Percentiles rank a stretch among this genome's conserved stretches.
phyloP scores from a whole-genome alignment of 129 eudicot species.

The Helichrysum umbraculigerum region DNA sequence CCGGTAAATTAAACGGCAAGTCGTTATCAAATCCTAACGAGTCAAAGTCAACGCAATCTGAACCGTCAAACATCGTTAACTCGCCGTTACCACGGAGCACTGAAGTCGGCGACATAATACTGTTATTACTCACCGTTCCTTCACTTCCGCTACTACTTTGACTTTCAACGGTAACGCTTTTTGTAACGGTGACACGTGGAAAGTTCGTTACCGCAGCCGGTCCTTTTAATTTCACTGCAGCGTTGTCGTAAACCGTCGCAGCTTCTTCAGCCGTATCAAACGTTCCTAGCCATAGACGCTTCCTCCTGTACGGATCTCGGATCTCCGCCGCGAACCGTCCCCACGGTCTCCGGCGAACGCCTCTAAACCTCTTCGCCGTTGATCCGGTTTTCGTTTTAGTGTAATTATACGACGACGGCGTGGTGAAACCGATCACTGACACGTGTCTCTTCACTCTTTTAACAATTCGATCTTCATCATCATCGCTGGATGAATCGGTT shows the following conservation, averaged over 20 bases:
- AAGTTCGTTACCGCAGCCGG: slow-evolving; percentile 61
- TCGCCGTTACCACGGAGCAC: slow-evolving; percentile 44
- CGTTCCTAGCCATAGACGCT: slow-evolving; percentile 75
- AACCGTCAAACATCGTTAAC: slow-evolving; percentile 36
- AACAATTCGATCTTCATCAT: slow-evolving; percentile 21
- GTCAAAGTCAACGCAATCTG: slow-evolving; percentile 31
- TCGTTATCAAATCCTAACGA: slow-evolving; percentile 37
- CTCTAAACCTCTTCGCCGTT: slow-evolving; percentile 44
- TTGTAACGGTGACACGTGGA: slow-evolving; percentile 40
- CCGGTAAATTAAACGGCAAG: slow-evolving; percentile 45
- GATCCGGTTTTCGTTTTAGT: background rate
- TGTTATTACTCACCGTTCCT: slow-evolving; percentile 15
- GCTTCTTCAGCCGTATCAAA: slow-evolving; percentile 72
- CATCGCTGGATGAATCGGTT: slow-evolving; percentile 62
- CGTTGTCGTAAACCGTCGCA: slow-evolving; percentile 62
- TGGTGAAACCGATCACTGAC: slow-evolving; percentile 40
- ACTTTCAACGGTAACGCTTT: slow-evolving; percentile 16
- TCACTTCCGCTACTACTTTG: slow-evolving; percentile 24
- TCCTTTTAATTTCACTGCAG: slow-evolving; percentile 61
- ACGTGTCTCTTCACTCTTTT: slow-evolving; percentile 51
- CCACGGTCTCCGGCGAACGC: slow-evolving; percentile 72
- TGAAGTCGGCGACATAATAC: slow-evolving; percentile 59
- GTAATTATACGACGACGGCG: slow-evolving; percentile 4
- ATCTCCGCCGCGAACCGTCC: slow-evolving; percentile 83
- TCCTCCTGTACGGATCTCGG: slow-evolving; percentile 56